These are phyloP conservation scores for Pythium aristosporum DNA, from an alignment of 352 stramenopile genomes.

Conservation along the genomic window DNA sequence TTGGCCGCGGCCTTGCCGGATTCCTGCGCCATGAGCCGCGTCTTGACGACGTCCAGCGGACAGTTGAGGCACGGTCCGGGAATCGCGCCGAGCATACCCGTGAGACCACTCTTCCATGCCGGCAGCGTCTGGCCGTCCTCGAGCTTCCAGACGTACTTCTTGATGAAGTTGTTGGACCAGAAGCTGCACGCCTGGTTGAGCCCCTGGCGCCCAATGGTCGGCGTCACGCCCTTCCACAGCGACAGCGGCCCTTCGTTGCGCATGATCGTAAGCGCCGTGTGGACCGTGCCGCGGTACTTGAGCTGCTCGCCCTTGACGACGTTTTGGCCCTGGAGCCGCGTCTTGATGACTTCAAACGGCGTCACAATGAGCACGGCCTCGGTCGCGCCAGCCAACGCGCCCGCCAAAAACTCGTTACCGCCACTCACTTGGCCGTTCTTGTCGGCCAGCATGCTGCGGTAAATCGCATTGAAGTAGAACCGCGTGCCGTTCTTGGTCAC, in stretches of 20 bases:
- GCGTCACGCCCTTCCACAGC: constrained; percentile 95
- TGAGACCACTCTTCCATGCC: constrained; percentile 94
- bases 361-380: constrained; percentile 97
- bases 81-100: constrained; percentile 89
- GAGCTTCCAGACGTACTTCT: constrained; percentile 83
- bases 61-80: constrained; percentile 88
- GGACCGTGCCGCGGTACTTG: constrained; percentile 89
- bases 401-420: constrained; percentile 85
- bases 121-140: constrained; percentile 87
- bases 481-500: constrained; percentile 90
- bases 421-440: constrained; percentile 81
- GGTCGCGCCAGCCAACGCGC: constrained; percentile 91
- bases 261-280: constrained; percentile 92
- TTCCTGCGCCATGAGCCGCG: constrained; percentile 91
- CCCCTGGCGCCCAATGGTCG: constrained; percentile 97
- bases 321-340: constrained; percentile 94
- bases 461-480: constrained; percentile 89
- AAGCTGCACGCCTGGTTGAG: constrained; percentile 99
- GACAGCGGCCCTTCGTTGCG: constrained; percentile 92
- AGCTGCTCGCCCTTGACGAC: constrained; percentile 71
- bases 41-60: constrained; percentile 97
- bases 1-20: constrained; percentile 86
- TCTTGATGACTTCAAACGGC: constrained; percentile 98
- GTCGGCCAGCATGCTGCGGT: constrained; percentile 71
- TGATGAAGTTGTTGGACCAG: constrained; percentile 95